Conservation (phyloP, 768 basidiomycete genomes). For the Leucocoprinus sp. region DNA sequence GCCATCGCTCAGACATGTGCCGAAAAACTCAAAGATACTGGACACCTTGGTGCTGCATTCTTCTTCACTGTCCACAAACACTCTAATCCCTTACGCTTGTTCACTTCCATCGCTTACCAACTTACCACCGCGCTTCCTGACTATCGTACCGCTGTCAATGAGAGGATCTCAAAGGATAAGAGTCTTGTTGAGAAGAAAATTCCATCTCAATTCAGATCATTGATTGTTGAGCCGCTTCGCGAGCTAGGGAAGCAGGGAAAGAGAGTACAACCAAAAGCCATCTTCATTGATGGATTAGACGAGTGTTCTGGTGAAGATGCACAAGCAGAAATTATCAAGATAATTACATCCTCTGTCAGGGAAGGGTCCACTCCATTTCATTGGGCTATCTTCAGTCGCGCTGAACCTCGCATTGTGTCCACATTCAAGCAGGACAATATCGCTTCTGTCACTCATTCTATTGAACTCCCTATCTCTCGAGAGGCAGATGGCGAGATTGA, state of each 20-base stretch:
- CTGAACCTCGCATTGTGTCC: neutral
- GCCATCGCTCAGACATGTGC: too few relatives aligned
- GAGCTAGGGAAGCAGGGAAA: neutral
- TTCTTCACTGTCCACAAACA: conserved; percentile 1
- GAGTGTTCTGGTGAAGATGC: neutral
- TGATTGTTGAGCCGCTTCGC: neutral
- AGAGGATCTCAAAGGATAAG: too few relatives aligned
- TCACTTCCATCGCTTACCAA: conserved; percentile 7
- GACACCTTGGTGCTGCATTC: conserved; percentile 5
- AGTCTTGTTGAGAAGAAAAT: too few relatives aligned
- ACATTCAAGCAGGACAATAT: neutral
- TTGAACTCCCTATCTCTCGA: too few relatives aligned
- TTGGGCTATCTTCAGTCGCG: too few relatives aligned
- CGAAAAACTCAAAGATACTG: too few relatives aligned
- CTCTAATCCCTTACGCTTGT: too few relatives aligned
- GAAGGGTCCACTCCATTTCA: neutral
- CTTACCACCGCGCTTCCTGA: too few relatives aligned
- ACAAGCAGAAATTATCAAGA: neutral
- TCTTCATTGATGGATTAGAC: conserved; percentile 1
- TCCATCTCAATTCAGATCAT: neutral
- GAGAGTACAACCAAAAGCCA: neutral
- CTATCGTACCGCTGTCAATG: too few relatives aligned
- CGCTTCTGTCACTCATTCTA: too few relatives aligned
- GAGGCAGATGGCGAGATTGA: too few relatives aligned
- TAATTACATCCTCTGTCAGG: neutral